phyloP scores from a whole-genome alignment of 768 basidiomycete species.

The Mycena venus region DNA sequence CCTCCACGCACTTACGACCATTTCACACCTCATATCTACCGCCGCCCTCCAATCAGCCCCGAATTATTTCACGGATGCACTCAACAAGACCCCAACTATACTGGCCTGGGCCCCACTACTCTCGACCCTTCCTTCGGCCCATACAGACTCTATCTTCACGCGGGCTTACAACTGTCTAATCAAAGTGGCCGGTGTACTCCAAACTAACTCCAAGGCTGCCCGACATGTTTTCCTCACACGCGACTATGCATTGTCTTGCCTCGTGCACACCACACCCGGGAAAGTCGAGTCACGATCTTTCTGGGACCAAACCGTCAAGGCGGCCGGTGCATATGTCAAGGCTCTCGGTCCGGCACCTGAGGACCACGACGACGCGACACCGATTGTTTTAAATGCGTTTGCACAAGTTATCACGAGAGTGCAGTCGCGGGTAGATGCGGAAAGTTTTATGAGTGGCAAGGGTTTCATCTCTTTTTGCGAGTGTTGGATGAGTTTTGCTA shows the following conservation, averaged over 20 bases:
- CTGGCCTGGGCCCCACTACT: constrained; percentile 67
- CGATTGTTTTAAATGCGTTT: constrained; percentile 58
- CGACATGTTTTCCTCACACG: constrained; percentile 56
- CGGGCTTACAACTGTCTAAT: constrained; percentile 70
- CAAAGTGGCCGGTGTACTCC: constrained; percentile 44
- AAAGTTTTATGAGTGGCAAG: constrained; percentile 60
- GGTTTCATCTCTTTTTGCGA: constrained; percentile 78
- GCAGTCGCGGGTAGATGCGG: constrained; percentile 50
- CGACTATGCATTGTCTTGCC: constrained; percentile 61
- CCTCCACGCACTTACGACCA: constrained; percentile 62
- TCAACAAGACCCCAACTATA: constrained; percentile 52
- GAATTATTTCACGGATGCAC: constrained; percentile 45
- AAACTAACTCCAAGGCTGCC: constrained; percentile 36
- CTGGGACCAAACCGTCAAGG: constrained; percentile 78
- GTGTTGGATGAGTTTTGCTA: constrained; percentile 78
- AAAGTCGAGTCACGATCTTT: constrained; percentile 67
- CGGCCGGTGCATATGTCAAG: constrained; percentile 60
- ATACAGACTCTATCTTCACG: constrained; percentile 70
- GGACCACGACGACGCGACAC: constrained; percentile 48
- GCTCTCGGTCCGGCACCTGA: constrained; percentile 38
- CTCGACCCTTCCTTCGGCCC: constrained; percentile 60
- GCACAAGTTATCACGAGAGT: constrained; percentile 57
- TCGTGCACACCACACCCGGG: constrained; percentile 60
- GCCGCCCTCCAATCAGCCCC: constrained; percentile 21
- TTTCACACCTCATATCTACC: constrained; percentile 45